phyloP scores from a whole-genome alignment of 1,139 yeast genomes.

The Diutina neorugosa region DNA sequence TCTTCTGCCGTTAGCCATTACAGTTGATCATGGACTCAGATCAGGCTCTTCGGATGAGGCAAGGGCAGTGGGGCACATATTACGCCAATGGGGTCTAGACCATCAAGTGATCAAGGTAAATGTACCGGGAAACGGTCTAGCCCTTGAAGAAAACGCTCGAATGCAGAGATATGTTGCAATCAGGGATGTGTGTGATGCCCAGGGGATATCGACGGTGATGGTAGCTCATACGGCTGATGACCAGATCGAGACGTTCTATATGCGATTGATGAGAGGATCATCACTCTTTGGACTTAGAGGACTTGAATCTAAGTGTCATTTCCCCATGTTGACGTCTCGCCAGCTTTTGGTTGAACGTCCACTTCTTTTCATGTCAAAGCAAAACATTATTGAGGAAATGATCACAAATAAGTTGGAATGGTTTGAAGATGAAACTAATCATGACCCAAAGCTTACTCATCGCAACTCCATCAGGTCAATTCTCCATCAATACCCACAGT shows the following conservation, averaged over 20 bases:
- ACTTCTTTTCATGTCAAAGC: slow-evolving; percentile 33
- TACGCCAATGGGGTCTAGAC: slow-evolving; percentile 24
- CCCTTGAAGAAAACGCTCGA: slow-evolving; percentile 48
- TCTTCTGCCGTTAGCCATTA: slow-evolving; percentile 32
- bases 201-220: slow-evolving; percentile 29
- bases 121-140: slow-evolving; percentile 13
- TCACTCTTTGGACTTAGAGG: slow-evolving; percentile 49
- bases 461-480: neutral
- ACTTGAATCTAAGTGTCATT: slow-evolving; percentile 14
- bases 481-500: neutral
- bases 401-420: slow-evolving; percentile 27
- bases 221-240: slow-evolving; percentile 66
- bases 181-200: slow-evolving; percentile 13
- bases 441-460: slow-evolving; percentile 37
- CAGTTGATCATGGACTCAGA: slow-evolving; percentile 49
- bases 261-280: slow-evolving; percentile 42
- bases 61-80: slow-evolving; percentile 18
- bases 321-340: slow-evolving; percentile 16
- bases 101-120: slow-evolving; percentile 29
- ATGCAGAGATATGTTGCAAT: slow-evolving; percentile 30
- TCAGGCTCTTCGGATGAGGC: slow-evolving; percentile 39
- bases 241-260: slow-evolving; percentile 57
- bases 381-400: slow-evolving; percentile 36
- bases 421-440: slow-evolving; percentile 63
- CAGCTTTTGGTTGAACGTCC: slow-evolving; percentile 37